phyloP scores from a whole-genome alignment of 2,329 filamentous ascomycete species.

The Atkinsonella texensis region DNA sequence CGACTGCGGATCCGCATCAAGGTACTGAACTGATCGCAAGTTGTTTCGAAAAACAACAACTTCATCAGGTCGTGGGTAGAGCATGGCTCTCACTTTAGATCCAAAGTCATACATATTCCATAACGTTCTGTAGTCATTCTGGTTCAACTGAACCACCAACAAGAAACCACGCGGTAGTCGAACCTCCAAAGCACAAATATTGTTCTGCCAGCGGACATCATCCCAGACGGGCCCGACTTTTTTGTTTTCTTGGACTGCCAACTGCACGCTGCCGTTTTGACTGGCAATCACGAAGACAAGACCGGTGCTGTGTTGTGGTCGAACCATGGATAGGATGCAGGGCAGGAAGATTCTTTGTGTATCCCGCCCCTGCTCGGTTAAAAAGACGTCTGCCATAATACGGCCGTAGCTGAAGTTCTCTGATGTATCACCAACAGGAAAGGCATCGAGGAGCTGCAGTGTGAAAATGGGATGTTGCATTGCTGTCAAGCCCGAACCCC shows the following conservation, averaged over 20 bases:
- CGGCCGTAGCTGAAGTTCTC: slow-evolving; percentile 69
- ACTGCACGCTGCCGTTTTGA: slow-evolving; percentile 65
- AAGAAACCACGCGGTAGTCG: slow-evolving; percentile 65
- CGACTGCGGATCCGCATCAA: slow-evolving; percentile 58
- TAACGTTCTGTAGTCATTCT: slow-evolving; percentile 66
- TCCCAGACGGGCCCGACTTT: slow-evolving; percentile 65
- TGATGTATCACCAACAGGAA: slow-evolving; percentile 65
- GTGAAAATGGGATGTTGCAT: slow-evolving; percentile 33
- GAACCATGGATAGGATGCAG: slow-evolving; percentile 64
- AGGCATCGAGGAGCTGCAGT: slow-evolving; percentile 49
- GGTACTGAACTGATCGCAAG: slow-evolving; percentile 67
- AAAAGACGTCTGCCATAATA: slow-evolving; percentile 59
- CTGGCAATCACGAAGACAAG: slow-evolving; percentile 66
- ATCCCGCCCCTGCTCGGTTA: slow-evolving; percentile 62
- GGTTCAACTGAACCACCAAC: slow-evolving; percentile 56
- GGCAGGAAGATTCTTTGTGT: slow-evolving; percentile 57
- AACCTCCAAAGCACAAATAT: slow-evolving; percentile 52
- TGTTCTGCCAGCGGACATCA: slow-evolving; percentile 67
- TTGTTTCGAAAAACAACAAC: slow-evolving; percentile 54
- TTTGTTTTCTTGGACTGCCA: slow-evolving; percentile 59
- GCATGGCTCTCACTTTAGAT: slow-evolving; percentile 57
- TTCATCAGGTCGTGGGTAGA: slow-evolving; percentile 61
- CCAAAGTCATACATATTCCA: slow-evolving; percentile 83
- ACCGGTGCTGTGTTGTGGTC: slow-evolving; percentile 55
- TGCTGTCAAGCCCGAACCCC: slow-evolving; percentile 35